Evolutionary conservation across 2,329 filamentous ascomycete genomes (phyloP).

Genomic region (Penicillium nordicum): DNA sequence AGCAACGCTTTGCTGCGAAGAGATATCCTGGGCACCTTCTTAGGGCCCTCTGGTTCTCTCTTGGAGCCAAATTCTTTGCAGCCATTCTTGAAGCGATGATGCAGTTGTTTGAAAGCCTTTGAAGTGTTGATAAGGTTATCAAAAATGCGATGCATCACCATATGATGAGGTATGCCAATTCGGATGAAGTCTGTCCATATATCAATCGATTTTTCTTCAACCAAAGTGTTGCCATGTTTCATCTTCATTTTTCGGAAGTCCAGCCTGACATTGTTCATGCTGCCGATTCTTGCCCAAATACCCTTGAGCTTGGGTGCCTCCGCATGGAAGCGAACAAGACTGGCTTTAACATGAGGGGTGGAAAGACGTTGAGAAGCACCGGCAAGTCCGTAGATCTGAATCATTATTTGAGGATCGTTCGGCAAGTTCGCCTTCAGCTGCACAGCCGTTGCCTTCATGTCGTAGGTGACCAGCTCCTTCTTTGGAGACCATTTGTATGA

Average conservation of each 20-base stretch:
- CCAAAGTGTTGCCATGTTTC: constrained; percentile 59
- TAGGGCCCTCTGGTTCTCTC: constrained; percentile 81
- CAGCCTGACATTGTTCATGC: constrained; percentile 73
- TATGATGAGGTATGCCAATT: constrained; percentile 82
- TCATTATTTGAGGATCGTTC: constrained; percentile 82
- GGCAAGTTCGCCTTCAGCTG: constrained; percentile 90
- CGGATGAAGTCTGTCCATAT: constrained; percentile 80
- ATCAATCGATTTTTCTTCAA: constrained; percentile 80
- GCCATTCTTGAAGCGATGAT: constrained; percentile 84
- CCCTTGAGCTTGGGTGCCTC: constrained; percentile 77
- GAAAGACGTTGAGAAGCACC: constrained; percentile 84
- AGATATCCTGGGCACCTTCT: constrained; percentile 80
- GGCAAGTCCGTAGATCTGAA: constrained; percentile 81
- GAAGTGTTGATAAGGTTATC: constrained; percentile 87
- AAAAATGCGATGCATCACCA: constrained; percentile 84
- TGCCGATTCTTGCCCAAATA: constrained; percentile 83
- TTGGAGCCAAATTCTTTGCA: constrained; percentile 84
- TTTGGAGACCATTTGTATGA: constrained; percentile 23
- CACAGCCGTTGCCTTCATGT: constrained; percentile 75
- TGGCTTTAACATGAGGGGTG: constrained; percentile 72
- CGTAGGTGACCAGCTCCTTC: constrained; percentile 71
- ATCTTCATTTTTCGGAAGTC: constrained; percentile 75
- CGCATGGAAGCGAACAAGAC: constrained; percentile 78
- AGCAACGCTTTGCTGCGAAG: constrained; percentile 76
- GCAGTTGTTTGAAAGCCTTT: constrained; percentile 86